A percentile compares a stretch with the other conserved stretches of the same genome.
Conservation (phyloP, 768 basidiomycete genomes). For the Leccinum boreale region DNA sequence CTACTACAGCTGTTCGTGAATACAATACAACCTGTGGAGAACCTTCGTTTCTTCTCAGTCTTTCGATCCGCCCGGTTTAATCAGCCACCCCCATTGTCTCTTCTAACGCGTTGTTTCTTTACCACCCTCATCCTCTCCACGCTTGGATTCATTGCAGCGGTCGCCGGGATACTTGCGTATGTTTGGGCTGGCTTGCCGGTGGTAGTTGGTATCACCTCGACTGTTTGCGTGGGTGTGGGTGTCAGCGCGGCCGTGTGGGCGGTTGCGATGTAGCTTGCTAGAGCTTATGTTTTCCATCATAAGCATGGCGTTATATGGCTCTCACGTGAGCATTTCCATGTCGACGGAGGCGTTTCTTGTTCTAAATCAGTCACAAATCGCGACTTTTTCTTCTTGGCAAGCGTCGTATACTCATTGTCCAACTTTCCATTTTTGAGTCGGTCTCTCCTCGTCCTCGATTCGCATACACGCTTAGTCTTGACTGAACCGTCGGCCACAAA, state of each 20-base stretch:
- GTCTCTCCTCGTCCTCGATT: too few relatives aligned
- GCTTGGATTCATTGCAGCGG: slow-evolving; percentile 22
- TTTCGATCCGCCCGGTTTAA: neutral
- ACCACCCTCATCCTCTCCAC: slow-evolving; percentile 24
- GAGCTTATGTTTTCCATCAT: neutral
- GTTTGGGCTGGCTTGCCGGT: slow-evolving; percentile 23
- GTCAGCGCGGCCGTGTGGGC: slow-evolving; percentile 24
- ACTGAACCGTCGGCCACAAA: neutral
- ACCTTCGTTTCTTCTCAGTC: neutral
- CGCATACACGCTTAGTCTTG: neutral
- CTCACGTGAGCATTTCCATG: neutral
- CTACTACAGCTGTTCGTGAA: neutral
- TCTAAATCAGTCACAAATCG: neutral
- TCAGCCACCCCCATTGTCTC: slow-evolving; percentile 14
- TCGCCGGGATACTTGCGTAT: slow-evolving; percentile 26
- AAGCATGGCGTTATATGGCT: neutral
- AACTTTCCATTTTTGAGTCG: too few relatives aligned
- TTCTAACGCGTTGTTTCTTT: slow-evolving; percentile 25
- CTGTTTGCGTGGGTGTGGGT: slow-evolving; percentile 23
- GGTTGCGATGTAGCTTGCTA: slow-evolving; percentile 15
- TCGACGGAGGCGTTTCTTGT: neutral
- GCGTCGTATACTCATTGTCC: too few relatives aligned
- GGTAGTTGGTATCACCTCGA: slow-evolving; percentile 28
- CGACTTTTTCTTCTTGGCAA: neutral
- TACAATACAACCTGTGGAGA: neutral